Percentiles rank a stretch among this genome's conserved stretches.
Evolutionary conservation across 257 asterid genomes (phyloP).

Genomic region (Nicotiana otophora): DNA sequence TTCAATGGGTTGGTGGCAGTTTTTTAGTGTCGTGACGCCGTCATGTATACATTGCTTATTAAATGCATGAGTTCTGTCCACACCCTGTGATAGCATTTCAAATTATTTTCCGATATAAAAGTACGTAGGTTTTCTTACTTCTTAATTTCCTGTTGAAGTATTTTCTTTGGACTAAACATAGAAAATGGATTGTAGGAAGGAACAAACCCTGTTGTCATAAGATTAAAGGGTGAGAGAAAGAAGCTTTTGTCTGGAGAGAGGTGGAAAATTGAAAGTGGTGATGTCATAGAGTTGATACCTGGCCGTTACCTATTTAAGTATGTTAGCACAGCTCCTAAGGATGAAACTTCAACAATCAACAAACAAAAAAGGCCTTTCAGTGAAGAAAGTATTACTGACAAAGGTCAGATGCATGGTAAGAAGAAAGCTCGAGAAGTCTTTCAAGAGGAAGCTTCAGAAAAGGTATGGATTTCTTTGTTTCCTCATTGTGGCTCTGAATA

Average conservation of each 20-base stretch:
- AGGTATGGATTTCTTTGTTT: conserved; percentile 22
- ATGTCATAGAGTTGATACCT: conserved; percentile 78
- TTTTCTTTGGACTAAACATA: conserved; percentile 8
- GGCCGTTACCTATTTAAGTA: conserved; percentile 79
- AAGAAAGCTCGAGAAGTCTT: conserved; percentile 44
- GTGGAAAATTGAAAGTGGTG: conserved; percentile 54
- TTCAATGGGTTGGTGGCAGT: background rate
- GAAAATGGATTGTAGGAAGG: conserved; percentile 60
- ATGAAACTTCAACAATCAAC: conserved; percentile 18
- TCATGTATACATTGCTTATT: background rate
- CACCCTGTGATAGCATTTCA: background rate
- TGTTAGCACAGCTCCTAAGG: conserved; percentile 30
- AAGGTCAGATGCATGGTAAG: conserved; percentile 26
- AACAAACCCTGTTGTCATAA: conserved; percentile 72
- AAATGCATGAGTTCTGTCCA: background rate
- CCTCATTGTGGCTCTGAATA: background rate
- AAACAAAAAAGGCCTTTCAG: conserved; percentile 47
- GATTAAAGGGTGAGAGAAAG: conserved; percentile 54
- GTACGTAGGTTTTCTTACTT: background rate
- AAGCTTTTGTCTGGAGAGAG: conserved; percentile 68
- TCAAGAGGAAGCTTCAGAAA: conserved; percentile 33
- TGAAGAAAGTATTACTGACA: conserved; percentile 37
- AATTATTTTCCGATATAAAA: background rate
- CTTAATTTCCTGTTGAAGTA: background rate
- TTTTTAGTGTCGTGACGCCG: background rate